These are phyloP conservation scores for Candida nonsorbophila DNA, from an alignment of 805 yeast species.

Conservation along the genomic window DNA sequence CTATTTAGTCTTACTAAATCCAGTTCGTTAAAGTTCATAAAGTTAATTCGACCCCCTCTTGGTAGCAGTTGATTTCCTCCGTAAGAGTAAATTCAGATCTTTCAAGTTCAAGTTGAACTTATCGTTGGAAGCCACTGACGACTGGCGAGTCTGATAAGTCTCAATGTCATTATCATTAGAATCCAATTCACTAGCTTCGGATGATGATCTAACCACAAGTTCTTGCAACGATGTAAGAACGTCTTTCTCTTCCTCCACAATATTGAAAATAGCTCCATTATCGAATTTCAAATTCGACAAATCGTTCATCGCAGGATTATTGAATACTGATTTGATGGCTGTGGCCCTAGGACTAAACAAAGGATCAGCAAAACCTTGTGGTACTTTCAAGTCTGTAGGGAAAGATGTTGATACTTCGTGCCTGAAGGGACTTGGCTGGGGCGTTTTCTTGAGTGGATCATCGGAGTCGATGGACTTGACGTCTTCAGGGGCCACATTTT, in stretches of 20 bases:
- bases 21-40: neutral
- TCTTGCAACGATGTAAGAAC: constrained; percentile 17
- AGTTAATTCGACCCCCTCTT: neutral
- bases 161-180: constrained; percentile 11
- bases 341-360: constrained; percentile 29
- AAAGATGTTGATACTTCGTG: too few species aligned
- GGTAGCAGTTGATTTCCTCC: constrained; percentile 39
- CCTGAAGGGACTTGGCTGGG: too few species aligned
- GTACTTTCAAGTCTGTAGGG: too few species aligned
- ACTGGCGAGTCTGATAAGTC: constrained; percentile 31
- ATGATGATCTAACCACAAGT: constrained; percentile 8
- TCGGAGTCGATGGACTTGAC: too few species aligned
- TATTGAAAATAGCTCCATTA: constrained; percentile 19
- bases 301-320: constrained; percentile 37
- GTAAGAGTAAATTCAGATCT: constrained; percentile 57
- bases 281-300: constrained; percentile 23
- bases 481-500: constrained; percentile 1
- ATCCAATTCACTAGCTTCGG: constrained; percentile 16
- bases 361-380: constrained; percentile 9
- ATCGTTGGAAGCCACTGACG: constrained; percentile 33
- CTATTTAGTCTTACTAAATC: neutral
- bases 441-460: too few species aligned
- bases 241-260: constrained; percentile 16
- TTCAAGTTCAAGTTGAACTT: constrained; percentile 58
- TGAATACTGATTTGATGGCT: constrained; percentile 38